Percentiles rank a stretch among this genome's conserved stretches.
Evolutionary conservation across 139 green algal genomes (phyloP).

Genomic region (Zygnema cylindricum): DNA sequence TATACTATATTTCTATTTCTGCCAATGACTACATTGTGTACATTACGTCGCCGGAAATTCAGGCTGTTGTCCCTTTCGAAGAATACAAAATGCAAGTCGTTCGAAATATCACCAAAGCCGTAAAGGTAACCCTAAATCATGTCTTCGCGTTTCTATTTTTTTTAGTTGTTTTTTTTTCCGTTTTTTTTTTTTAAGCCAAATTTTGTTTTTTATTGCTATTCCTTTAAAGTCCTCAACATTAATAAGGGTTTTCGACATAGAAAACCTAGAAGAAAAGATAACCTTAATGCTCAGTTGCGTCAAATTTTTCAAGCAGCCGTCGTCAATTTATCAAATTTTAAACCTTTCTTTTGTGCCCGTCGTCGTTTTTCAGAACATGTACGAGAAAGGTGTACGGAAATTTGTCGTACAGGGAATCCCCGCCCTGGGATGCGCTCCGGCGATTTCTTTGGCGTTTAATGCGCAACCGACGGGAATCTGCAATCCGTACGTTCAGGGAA

Average conservation of each 20-base stretch:
- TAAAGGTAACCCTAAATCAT: no score
- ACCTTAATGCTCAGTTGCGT: no score
- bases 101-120: background rate
- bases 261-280: no score
- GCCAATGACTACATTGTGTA: conserved; percentile 21
- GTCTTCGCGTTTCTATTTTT: no score
- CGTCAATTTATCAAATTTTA: no score
- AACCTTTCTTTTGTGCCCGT: no score
- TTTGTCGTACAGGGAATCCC: conserved; percentile 5
- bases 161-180: no score
- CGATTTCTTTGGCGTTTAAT: background rate
- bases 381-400: background rate
- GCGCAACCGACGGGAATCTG: background rate
- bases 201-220: no score
- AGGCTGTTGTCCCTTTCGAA: background rate
- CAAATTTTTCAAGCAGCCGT: no score
- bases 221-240: no score
- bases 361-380: conserved; percentile 11
- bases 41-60: background rate
- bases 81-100: background rate
- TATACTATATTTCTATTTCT: conserved; percentile 12
- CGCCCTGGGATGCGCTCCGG: background rate
- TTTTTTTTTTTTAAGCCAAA: no score
- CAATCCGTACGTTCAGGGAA: background rate
- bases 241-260: no score